Evolutionary conservation across 139 green algal species (phyloP).

Genomic region (Picochlorum sp.): DNA sequence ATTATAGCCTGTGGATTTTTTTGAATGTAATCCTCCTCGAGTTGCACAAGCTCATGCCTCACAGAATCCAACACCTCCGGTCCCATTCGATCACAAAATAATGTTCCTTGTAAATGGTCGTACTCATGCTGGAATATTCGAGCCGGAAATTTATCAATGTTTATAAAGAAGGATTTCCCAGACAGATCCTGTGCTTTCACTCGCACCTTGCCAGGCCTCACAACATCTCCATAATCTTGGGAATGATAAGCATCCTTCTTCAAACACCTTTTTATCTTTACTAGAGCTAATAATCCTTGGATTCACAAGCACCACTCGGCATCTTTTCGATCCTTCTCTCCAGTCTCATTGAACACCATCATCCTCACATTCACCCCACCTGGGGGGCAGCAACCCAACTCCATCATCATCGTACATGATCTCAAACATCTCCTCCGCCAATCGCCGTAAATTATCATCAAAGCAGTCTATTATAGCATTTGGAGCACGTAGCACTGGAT

Average conservation of each 20-base stretch:
- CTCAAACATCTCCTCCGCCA: conserved; percentile 87
- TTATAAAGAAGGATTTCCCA: conserved; percentile 51
- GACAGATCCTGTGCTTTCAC: conserved; percentile 77
- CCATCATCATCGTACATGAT: conserved; percentile 96
- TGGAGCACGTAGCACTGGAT: conserved; percentile 74
- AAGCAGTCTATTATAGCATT: conserved; percentile 75
- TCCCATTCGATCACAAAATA: conserved; percentile 81
- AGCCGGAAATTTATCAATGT: conserved; percentile 57
- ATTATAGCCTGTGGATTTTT: conserved; percentile 51
- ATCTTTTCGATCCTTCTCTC: conserved; percentile 36
- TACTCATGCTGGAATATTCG: conserved; percentile 99
- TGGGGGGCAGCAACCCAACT: conserved; percentile 94
- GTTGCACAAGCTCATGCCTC: conserved; percentile 35
- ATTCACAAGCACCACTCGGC: conserved; percentile 92
- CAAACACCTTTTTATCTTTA: conserved; percentile 41
- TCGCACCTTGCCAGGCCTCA: conserved; percentile 57
- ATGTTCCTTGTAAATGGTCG: conserved; percentile 85
- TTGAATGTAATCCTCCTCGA: conserved; percentile 61
- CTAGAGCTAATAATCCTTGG: conserved; percentile 64
- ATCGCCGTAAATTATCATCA: conserved; percentile 57
- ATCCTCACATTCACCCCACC: conserved; percentile 92
- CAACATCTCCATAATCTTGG: conserved; percentile 63
- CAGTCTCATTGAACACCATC: conserved; percentile 95
- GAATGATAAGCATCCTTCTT: conserved; percentile 89
- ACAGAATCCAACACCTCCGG: conserved; percentile 39